phyloP scores from a whole-genome alignment of 768 basidiomycete genomes.

The Tephrocybe sp. region DNA sequence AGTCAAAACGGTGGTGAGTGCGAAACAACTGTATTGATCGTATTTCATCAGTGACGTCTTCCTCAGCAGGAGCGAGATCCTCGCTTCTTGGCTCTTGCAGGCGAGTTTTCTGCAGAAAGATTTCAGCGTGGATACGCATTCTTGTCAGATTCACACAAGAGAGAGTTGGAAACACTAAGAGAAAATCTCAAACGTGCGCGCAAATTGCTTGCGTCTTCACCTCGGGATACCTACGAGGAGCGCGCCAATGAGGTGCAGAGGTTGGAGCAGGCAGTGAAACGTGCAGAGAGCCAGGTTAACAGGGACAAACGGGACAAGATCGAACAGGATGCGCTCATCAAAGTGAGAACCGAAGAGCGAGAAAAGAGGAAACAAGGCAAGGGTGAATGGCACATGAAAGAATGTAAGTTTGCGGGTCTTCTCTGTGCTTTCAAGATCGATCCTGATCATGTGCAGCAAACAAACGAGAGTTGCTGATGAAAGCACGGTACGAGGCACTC shows the following conservation, averaged over 20 bases:
- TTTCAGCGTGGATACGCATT: slow-evolving; percentile 78
- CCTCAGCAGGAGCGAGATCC: slow-evolving; percentile 81
- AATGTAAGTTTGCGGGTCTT: slow-evolving; percentile 46
- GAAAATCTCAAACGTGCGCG: slow-evolving; percentile 68
- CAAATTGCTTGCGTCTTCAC: slow-evolving; percentile 61
- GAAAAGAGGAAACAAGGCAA: slow-evolving; percentile 78
- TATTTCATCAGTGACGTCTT: slow-evolving; percentile 1
- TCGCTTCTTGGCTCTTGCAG: slow-evolving; percentile 75
- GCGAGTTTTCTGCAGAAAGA: slow-evolving; percentile 61
- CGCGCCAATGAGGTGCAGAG: slow-evolving; percentile 67
- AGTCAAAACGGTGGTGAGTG: slow-evolving; percentile 58
- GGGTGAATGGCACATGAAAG: slow-evolving; percentile 82
- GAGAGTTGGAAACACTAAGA: slow-evolving; percentile 65
- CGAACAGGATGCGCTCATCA: slow-evolving; percentile 66
- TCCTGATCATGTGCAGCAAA: slow-evolving; percentile 51
- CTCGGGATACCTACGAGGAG: slow-evolving; percentile 56
- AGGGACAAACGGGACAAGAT: slow-evolving; percentile 65
- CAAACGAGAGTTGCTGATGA: slow-evolving; percentile 69
- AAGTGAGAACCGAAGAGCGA: slow-evolving; percentile 56
- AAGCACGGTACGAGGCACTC: slow-evolving; percentile 79
- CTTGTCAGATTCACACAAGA: slow-evolving; percentile 60
- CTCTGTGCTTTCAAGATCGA: neutral
- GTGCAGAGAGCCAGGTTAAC: slow-evolving; percentile 76
- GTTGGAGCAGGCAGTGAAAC: slow-evolving; percentile 73
- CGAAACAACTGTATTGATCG: neutral